These are phyloP conservation scores for Alternaria longipes DNA, from an alignment of 2,329 filamentous ascomycete genomes.

Conservation along the genomic window DNA sequence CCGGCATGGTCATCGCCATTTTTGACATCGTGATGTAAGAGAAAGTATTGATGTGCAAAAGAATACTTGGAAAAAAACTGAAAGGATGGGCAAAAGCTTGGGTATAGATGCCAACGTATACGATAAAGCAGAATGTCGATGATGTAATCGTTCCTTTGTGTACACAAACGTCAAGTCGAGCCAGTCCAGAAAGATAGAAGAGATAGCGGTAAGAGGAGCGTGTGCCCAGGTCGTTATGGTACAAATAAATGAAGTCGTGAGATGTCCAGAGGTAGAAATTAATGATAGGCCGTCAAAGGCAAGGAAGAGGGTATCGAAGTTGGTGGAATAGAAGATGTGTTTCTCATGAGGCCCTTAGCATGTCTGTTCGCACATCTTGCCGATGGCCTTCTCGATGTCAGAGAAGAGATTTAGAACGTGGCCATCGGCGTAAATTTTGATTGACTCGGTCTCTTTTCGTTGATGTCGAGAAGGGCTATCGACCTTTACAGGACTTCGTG, in stretches of 20 bases:
- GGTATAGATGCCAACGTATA: constrained; percentile 16
- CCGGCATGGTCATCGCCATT: constrained; percentile 23
- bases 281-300: constrained; percentile 32
- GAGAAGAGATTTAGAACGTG: constrained; percentile 54
- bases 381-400: constrained; percentile 55
- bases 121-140: constrained; percentile 15
- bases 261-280: constrained; percentile 24
- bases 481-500: constrained; percentile 50
- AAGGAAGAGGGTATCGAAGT: constrained; percentile 19
- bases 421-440: constrained; percentile 56
- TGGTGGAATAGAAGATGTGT: constrained; percentile 12
- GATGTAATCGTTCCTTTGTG: constrained; percentile 13
- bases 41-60: constrained; percentile 23
- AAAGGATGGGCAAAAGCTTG: constrained; percentile 7
- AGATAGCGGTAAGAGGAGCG: constrained; percentile 23
- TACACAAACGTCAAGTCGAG: constrained; percentile 21
- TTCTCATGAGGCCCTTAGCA: constrained; percentile 37
- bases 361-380: constrained; percentile 54
- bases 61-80: constrained; percentile 15
- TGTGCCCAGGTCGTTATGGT: constrained; percentile 41
- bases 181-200: constrained; percentile 19
- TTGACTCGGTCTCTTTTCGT: constrained; percentile 53
- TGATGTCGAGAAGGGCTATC: constrained; percentile 47
- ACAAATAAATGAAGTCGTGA: constrained; percentile 30
- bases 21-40: constrained; percentile 22